phyloP scores from a whole-genome alignment of 305 asterid genomes.

The Petunia hybrid region DNA sequence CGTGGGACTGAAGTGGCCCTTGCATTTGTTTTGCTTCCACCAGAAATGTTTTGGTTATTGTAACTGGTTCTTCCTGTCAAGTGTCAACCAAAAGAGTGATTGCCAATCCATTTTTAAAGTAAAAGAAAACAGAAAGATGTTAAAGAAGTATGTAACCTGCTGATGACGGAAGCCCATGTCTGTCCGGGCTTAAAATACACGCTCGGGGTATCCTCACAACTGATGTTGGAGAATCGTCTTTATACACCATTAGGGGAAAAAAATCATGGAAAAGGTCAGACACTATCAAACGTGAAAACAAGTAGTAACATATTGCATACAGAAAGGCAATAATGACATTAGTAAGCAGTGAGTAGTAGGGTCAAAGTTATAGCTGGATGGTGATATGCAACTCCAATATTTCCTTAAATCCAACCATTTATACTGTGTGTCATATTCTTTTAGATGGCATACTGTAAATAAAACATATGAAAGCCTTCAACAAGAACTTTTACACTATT shows the following conservation, averaged over 20 bases:
- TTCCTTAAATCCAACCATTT: constrained; percentile 22
- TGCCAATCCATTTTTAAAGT: background rate
- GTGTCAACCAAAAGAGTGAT: constrained; percentile 28
- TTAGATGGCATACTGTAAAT: background rate
- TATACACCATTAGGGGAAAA: constrained; percentile 33
- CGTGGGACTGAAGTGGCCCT: constrained; percentile 73
- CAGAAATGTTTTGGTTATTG: constrained; percentile 41
- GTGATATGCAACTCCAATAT: background rate
- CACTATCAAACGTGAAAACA: background rate
- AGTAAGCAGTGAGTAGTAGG: background rate
- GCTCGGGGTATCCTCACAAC: constrained; percentile 59
- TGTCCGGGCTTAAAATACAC: constrained; percentile 51
- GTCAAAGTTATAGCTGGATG: background rate
- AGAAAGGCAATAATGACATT: background rate
- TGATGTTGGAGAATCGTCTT: constrained; percentile 72
- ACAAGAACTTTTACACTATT: background rate
- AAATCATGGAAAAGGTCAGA: background rate
- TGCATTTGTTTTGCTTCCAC: constrained; percentile 48
- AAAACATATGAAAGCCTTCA: background rate
- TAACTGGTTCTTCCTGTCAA: constrained; percentile 44
- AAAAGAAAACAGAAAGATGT: background rate
- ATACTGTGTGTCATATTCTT: background rate
- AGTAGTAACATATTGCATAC: background rate
- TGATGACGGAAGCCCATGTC: constrained; percentile 18
- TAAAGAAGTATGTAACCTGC: constrained; percentile 30